A percentile compares a stretch with the other conserved stretches of the same genome.
Evolutionary conservation across 2,329 filamentous ascomycete species (phyloP).

Genomic region (Botryotinia globosa): DNA sequence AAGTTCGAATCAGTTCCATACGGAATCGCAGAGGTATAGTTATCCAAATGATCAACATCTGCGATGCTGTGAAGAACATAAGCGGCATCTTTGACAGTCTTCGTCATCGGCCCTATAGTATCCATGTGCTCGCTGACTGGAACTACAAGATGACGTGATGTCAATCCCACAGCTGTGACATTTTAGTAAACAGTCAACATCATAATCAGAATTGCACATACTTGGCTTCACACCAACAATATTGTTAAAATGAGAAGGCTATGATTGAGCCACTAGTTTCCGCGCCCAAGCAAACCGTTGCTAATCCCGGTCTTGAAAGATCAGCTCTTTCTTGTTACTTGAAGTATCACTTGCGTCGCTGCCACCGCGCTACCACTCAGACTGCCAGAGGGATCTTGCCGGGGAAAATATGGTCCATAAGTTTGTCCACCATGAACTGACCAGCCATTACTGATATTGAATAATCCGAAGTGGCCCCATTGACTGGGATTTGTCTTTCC

Average conservation of each 20-base stretch:
- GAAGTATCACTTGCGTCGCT: constrained; percentile 20
- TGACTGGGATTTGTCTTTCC: constrained; percentile 47
- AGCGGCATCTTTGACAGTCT: constrained; percentile 35
- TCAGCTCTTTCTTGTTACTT: background rate
- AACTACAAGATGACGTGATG: constrained; percentile 11
- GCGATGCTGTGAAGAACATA: constrained; percentile 30
- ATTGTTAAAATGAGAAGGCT: constrained; percentile 5
- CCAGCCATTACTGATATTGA: constrained; percentile 61
- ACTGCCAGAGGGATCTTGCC: constrained; percentile 44
- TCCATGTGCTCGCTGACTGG: constrained; percentile 32
- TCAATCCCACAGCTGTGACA: constrained; percentile 40
- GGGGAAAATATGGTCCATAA: constrained; percentile 44
- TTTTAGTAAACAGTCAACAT: background rate
- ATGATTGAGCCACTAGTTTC: constrained; percentile 22
- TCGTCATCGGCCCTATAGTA: constrained; percentile 33
- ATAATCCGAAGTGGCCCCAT: constrained; percentile 54
- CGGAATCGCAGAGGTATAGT: constrained; percentile 43
- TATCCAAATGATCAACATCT: constrained; percentile 27
- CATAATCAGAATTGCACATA: background rate
- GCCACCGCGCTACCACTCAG: constrained; percentile 48
- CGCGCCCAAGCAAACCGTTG: constrained; percentile 47
- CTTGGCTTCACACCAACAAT: constrained; percentile 23
- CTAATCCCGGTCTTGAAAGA: constrained; percentile 36
- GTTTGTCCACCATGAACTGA: constrained; percentile 60
- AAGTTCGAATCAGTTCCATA: background rate